Percentiles rank a stretch among this genome's conserved stretches.
These are phyloP conservation scores for Populus hybrid DNA, from an alignment of 441 rosid species.

Conservation along the genomic window DNA sequence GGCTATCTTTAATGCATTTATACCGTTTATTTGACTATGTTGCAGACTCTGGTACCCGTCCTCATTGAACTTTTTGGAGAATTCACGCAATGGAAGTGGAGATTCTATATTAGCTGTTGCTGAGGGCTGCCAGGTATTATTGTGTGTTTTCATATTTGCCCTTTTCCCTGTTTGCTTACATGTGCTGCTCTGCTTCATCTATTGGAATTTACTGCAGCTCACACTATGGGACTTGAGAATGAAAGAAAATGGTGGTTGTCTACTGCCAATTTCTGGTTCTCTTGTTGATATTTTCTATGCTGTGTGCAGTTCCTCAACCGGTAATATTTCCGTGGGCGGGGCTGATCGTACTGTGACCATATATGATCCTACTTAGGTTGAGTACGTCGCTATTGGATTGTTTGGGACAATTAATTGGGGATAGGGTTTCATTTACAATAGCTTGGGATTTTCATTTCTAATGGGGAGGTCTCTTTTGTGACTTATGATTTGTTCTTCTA, in stretches of 20 bases:
- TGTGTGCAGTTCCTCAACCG: conserved; percentile 53
- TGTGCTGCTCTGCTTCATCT: conserved; percentile 8
- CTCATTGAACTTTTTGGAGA: conserved; percentile 47
- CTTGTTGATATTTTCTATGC: conserved; percentile 52
- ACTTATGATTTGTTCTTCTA: background rate
- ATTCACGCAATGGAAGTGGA: conserved; percentile 41
- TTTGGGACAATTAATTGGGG: background rate
- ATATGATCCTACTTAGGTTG: no score
- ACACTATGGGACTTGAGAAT: conserved; percentile 63
- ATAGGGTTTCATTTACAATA: background rate
- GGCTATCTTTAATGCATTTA: background rate
- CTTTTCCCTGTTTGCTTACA: background rate
- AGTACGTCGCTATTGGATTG: conserved; percentile 9
- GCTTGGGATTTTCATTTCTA: conserved; percentile 3
- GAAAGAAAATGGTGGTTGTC: conserved; percentile 46
- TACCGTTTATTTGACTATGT: conserved; percentile 10
- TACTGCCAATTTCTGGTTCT: conserved; percentile 51
- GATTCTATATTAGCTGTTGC: conserved; percentile 49
- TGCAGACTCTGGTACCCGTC: conserved; percentile 71
- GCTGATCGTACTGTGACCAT: conserved; percentile 66
- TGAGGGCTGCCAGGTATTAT: conserved; percentile 72
- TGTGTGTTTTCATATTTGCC: conserved; percentile 7
- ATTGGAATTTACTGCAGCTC: conserved; percentile 40
- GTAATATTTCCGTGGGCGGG: conserved; percentile 62
- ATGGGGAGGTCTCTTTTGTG: background rate